Conservation (phyloP, 148 eudicot species). For the Suaeda aralocaspica region DNA sequence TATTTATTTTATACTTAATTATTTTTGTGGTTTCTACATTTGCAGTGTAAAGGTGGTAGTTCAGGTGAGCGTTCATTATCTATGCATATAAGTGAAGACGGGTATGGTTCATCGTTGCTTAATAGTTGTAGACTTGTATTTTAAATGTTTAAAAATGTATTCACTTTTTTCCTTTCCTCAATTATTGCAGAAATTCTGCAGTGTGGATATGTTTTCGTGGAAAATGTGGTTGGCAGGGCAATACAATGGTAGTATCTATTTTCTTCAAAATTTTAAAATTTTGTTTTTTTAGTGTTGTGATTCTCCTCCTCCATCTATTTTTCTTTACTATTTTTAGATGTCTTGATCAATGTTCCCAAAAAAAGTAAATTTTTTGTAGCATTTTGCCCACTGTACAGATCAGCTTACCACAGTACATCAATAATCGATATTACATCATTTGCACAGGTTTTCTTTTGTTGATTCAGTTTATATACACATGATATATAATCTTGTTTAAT, state of each 20-base stretch:
- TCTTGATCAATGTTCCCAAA: neutral
- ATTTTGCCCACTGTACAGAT: neutral
- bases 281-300: neutral
- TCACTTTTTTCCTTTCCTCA: neutral
- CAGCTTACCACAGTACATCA: neutral
- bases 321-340: neutral
- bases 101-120: conserved; percentile 41
- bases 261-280: neutral
- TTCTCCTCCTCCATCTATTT: neutral
- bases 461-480: neutral
- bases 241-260: conserved; percentile 31
- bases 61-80: conserved; percentile 48
- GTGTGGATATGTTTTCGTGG: conserved; percentile 62
- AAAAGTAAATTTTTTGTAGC: neutral
- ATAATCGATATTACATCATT: neutral
- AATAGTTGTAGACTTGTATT: conserved; percentile 17
- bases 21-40: conserved; percentile 10
- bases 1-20: no score
- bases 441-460: neutral
- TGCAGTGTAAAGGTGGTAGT: conserved; percentile 76
- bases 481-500: neutral
- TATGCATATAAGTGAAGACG: conserved; percentile 47
- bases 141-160: neutral
- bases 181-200: conserved; percentile 46
- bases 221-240: conserved; percentile 82